Evolutionary conservation across 164 flowering plant species (phyloP).

Genomic region (Annona cherimola): DNA sequence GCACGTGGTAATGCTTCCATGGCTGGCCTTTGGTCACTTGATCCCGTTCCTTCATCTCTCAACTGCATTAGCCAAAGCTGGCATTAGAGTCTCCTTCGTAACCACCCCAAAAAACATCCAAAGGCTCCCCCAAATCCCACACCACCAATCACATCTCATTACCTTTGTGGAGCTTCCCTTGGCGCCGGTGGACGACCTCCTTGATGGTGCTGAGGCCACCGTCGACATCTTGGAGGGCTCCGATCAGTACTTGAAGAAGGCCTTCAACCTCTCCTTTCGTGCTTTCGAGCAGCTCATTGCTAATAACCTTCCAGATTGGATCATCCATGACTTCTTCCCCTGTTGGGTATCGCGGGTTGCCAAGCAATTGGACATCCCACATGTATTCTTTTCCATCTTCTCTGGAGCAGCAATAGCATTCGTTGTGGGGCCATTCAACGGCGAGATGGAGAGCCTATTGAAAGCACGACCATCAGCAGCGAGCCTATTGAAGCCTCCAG

Average conservation of each 20-base stretch:
- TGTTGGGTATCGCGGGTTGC: conserved; percentile 26
- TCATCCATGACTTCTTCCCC: conserved; percentile 25
- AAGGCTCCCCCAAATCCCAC: conserved; percentile 9
- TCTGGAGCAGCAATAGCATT: conserved; percentile 13
- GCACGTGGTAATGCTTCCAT: conserved; percentile 13
- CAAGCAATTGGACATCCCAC: conserved; percentile 9
- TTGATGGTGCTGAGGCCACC: conserved; percentile 26
- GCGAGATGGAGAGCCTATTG: conserved; percentile 7
- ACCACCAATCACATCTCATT: not conserved
- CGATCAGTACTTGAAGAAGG: conserved; percentile 21
- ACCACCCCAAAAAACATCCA: conserved; percentile 14
- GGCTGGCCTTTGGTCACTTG: conserved; percentile 21
- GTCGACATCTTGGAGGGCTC: conserved; percentile 15
- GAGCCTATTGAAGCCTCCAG: conserved; percentile 19
- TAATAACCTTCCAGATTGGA: conserved; percentile 24
- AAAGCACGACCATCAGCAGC: not conserved
- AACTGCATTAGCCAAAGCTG: conserved; percentile 5
- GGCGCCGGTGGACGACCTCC: conserved; percentile 10
- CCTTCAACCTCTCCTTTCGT: conserved; percentile 16
- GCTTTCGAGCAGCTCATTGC: conserved; percentile 15
- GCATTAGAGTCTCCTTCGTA: conserved; percentile 10
- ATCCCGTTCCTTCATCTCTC: conserved; percentile 12
- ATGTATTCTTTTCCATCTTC: conserved; percentile 16
- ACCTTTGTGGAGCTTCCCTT: not conserved
- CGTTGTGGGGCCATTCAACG: conserved; percentile 17